phyloP scores from a whole-genome alignment of 768 basidiomycete genomes.

The Mycena filopes region DNA sequence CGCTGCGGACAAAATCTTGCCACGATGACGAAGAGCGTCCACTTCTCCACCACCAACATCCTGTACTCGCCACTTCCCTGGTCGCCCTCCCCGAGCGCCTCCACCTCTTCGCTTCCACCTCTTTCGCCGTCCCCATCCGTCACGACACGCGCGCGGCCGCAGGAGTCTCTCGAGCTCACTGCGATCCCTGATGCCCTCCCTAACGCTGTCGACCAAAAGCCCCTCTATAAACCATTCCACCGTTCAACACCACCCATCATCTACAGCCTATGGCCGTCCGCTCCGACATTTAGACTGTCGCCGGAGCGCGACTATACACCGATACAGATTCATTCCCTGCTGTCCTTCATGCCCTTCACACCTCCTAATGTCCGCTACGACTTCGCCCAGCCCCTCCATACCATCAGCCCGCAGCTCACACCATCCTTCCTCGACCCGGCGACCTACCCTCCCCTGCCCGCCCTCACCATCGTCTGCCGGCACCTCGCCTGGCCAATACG shows the following conservation, averaged over 20 bases:
- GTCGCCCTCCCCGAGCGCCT: conserved; percentile 17
- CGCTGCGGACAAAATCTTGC: neutral
- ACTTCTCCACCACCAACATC: conserved; percentile 29
- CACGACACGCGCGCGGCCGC: neutral
- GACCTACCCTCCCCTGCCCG: conserved; percentile 21
- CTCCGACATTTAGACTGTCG: neutral
- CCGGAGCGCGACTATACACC: conserved; percentile 25
- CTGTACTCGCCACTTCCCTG: conserved; percentile 30
- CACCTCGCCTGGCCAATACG: conserved; percentile 19
- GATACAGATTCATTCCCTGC: conserved; percentile 52
- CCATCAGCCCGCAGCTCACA: conserved; percentile 20
- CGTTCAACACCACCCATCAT: conserved; percentile 2
- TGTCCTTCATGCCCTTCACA: conserved; percentile 34
- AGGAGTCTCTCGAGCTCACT: neutral
- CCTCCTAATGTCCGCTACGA: conserved; percentile 22
- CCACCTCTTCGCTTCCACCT: conserved; percentile 24
- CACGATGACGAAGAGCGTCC: conserved; percentile 28
- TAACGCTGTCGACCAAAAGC: too few species aligned
- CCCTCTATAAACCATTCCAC: neutral
- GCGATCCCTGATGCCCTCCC: neutral
- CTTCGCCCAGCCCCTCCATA: conserved; percentile 20
- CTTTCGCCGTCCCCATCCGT: conserved; percentile 23
- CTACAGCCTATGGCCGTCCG: conserved; percentile 20
- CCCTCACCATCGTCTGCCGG: conserved; percentile 23
- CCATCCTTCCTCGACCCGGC: conserved; percentile 28